These are phyloP conservation scores for Naganishia vishniacii DNA, from an alignment of 768 basidiomycete species.

Conservation along the genomic window DNA sequence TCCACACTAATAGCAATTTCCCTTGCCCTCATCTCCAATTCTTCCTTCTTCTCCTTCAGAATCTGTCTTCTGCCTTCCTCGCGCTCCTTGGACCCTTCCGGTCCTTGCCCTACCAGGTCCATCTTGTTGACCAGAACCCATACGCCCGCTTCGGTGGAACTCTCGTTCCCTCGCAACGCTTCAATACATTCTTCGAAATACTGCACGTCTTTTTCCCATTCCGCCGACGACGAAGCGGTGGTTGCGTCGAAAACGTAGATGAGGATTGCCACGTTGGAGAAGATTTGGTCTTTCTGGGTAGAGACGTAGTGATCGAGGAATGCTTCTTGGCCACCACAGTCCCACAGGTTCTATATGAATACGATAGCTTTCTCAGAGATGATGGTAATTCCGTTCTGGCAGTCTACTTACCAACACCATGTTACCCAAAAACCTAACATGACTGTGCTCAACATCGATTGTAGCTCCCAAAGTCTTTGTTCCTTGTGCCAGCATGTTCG, in stretches of 20 bases:
- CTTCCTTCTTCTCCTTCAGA: constrained; percentile 61
- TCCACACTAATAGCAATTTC: constrained; percentile 56
- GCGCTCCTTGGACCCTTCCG: constrained; percentile 32
- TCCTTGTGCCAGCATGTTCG: constrained; percentile 86
- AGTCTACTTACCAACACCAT: constrained; percentile 60
- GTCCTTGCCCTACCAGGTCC: constrained; percentile 64
- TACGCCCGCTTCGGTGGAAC: constrained; percentile 49
- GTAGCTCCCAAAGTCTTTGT: constrained; percentile 90
- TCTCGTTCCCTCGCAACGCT: constrained; percentile 55
- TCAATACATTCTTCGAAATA: constrained; percentile 90
- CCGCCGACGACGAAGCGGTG: constrained; percentile 50
- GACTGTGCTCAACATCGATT: constrained; percentile 95
- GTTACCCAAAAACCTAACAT: constrained; percentile 92
- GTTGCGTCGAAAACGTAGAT: constrained; percentile 99
- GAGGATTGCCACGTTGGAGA: constrained; percentile 91
- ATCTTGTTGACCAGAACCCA: constrained; percentile 96
- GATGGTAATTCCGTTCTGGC: not conserved
- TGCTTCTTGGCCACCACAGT: constrained; percentile 95
- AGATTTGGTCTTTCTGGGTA: constrained; percentile 85
- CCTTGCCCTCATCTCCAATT: constrained; percentile 58
- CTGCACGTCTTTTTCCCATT: constrained; percentile 72
- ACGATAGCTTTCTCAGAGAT: not conserved
- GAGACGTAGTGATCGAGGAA: constrained; percentile 97
- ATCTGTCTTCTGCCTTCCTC: constrained; percentile 52
- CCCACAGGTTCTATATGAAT: constrained; percentile 69